These are phyloP conservation scores for Neonothopanus nambi DNA, from an alignment of 1,284 basidiomycete species.

Conservation along the genomic window DNA sequence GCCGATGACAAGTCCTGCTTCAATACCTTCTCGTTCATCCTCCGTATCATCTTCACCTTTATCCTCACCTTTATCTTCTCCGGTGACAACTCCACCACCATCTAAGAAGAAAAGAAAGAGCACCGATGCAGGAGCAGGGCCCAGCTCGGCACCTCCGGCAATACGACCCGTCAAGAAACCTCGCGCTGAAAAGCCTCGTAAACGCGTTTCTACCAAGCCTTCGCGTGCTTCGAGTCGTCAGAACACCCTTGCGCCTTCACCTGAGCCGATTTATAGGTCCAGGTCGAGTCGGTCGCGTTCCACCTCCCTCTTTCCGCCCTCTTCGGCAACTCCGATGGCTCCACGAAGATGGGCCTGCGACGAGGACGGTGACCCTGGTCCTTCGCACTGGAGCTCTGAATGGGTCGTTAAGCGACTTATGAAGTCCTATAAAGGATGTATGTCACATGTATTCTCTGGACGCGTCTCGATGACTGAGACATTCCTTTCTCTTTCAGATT, in stretches of 20 bases:
- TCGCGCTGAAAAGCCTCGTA: slow-evolving; percentile 31
- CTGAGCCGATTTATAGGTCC: slow-evolving; percentile 49
- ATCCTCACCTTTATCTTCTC: slow-evolving; percentile 32
- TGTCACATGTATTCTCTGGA: slow-evolving; percentile 27
- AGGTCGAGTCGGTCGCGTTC: slow-evolving; percentile 52
- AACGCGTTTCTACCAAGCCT: slow-evolving; percentile 34
- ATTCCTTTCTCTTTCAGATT: slow-evolving; percentile 44
- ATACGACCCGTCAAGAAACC: slow-evolving; percentile 41
- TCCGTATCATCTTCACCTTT: slow-evolving; percentile 25
- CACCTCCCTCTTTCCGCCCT: slow-evolving; percentile 41
- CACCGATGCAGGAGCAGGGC: not conserved
- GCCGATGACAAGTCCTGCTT: slow-evolving; percentile 10
- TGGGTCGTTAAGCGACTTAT: slow-evolving; percentile 56
- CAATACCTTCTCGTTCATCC: slow-evolving; percentile 19
- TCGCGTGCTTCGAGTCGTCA: slow-evolving; percentile 42
- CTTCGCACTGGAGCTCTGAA: slow-evolving; percentile 58
- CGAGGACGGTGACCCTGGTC: slow-evolving; percentile 52
- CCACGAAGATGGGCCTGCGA: slow-evolving; percentile 47
- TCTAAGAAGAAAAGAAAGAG: slow-evolving; percentile 30
- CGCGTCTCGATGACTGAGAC: not conserved
- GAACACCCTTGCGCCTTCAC: slow-evolving; percentile 37
- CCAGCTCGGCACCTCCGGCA: slow-evolving; percentile 16
- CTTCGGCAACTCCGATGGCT: slow-evolving; percentile 28
- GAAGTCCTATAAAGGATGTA: slow-evolving; percentile 68
- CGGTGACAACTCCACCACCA: slow-evolving; percentile 15